These are phyloP conservation scores for Pythium guiyangense DNA, from an alignment of 352 stramenopile species.

Conservation along the genomic window DNA sequence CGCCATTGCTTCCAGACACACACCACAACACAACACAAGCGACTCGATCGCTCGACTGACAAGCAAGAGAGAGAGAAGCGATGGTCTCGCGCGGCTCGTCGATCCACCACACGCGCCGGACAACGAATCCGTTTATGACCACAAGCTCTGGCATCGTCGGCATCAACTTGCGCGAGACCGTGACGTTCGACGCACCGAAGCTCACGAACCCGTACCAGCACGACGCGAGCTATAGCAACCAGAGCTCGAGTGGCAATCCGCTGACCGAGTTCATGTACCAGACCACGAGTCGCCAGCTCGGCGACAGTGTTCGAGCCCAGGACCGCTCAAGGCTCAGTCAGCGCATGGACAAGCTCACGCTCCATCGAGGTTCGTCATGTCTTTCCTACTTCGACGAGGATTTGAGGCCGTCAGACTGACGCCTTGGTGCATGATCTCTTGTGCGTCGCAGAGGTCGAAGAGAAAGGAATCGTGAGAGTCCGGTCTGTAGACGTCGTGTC, in stretches of 20 bases:
- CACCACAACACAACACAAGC: constrained; percentile 10
- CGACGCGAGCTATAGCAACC: constrained; percentile 20
- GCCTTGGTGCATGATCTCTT: background rate
- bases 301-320: constrained; percentile 31
- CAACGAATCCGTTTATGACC: constrained; percentile 80
- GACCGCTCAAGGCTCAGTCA: constrained; percentile 62
- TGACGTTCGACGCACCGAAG: constrained; percentile 54
- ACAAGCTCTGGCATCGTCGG: constrained; percentile 80
- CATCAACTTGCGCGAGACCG: constrained; percentile 71
- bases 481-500: constrained; percentile 48
- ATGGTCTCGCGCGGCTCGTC: constrained; percentile 76
- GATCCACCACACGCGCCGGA: constrained; percentile 68
- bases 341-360: constrained; percentile 66
- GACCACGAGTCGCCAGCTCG: constrained; percentile 52
- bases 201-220: constrained; percentile 28
- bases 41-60: background rate
- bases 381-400: too few relatives aligned
- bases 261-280: constrained; percentile 82
- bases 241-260: constrained; percentile 2
- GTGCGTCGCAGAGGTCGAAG: constrained; percentile 38
- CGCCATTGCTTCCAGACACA: background rate
- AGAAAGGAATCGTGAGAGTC: constrained; percentile 45
- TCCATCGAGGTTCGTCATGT: constrained; percentile 45
- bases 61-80: background rate
- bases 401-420: background rate